phyloP scores from a whole-genome alignment of 2,329 filamentous ascomycete genomes.

The Fusarium sulawesiense region DNA sequence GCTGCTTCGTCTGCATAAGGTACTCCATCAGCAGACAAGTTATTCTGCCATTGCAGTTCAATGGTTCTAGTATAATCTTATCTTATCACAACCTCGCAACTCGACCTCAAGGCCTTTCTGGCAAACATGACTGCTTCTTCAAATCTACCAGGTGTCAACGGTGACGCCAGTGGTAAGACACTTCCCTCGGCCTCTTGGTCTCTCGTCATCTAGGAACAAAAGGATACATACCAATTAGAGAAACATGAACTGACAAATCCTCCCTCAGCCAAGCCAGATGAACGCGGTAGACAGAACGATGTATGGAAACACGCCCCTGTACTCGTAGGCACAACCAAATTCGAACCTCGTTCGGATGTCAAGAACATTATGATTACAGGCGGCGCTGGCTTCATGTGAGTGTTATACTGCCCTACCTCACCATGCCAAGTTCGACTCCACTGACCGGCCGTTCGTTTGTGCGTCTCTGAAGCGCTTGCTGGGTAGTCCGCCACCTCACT shows the following conservation, averaged over 20 bases:
- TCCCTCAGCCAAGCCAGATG: slow-evolving; percentile 26
- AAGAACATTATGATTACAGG: slow-evolving; percentile 88
- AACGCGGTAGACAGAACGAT: slow-evolving; percentile 60
- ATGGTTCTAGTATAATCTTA: not conserved
- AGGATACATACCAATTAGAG: slow-evolving; percentile 3
- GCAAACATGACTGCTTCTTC: slow-evolving; percentile 33
- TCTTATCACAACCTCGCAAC: not conserved
- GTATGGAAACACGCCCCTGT: slow-evolving; percentile 79
- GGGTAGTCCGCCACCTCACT: slow-evolving; percentile 82
- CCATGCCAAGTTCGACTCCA: slow-evolving; percentile 29
- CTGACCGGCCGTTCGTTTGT: slow-evolving; percentile 12
- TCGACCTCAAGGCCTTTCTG: not conserved
- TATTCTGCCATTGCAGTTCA: not conserved
- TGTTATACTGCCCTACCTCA: slow-evolving; percentile 22
- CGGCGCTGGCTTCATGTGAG: slow-evolving; percentile 87
- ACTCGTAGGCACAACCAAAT: slow-evolving; percentile 75
- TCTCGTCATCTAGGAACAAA: not conserved
- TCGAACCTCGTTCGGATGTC: slow-evolving; percentile 74
- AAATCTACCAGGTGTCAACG: slow-evolving; percentile 24
- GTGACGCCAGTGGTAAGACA: slow-evolving; percentile 25
- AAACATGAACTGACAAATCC: not conserved
- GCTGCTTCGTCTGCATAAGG: slow-evolving; percentile 15
- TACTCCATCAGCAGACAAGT: slow-evolving; percentile 8
- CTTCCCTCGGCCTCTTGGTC: not conserved
- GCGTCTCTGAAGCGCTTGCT: slow-evolving; percentile 72